A percentile compares a stretch with the other conserved stretches of the same genome.
Conservation (phyloP, 495 filamentous ascomycete genomes). For the Aspergillus nanangensis region DNA sequence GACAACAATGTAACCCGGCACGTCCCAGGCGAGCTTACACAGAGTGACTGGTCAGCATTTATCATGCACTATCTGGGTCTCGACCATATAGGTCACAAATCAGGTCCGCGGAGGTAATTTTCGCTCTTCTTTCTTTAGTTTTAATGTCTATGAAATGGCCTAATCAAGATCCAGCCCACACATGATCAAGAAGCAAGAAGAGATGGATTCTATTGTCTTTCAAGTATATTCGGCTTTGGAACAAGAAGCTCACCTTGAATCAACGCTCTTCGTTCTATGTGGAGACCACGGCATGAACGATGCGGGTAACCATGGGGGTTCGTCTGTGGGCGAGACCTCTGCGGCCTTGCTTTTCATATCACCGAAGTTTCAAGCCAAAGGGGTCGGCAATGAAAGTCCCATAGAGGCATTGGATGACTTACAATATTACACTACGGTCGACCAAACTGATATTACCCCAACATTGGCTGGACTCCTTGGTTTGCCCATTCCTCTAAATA, state of each 20-base stretch:
- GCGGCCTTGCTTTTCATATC: constrained; percentile 89
- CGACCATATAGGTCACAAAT: constrained; percentile 97
- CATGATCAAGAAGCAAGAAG: constrained; percentile 88
- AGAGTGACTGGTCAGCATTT: constrained; percentile 86
- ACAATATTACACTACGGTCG: constrained; percentile 74
- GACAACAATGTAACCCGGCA: constrained; percentile 97
- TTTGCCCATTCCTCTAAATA: constrained; percentile 89
- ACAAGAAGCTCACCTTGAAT: constrained; percentile 60
- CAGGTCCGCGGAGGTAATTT: constrained; percentile 74
- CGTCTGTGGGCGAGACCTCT: constrained; percentile 87
- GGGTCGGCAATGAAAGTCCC: constrained; percentile 35
- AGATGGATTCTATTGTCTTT: constrained; percentile 85
- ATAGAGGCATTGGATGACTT: constrained; percentile 48
- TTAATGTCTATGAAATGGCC: background rate
- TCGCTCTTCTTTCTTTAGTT: background rate
- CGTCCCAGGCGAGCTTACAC: constrained; percentile 66
- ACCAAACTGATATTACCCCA: constrained; percentile 90
- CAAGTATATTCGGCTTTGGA: constrained; percentile 74
- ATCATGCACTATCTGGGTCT: constrained; percentile 93
- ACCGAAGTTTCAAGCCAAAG: constrained; percentile 66
- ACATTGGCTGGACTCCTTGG: constrained; percentile 85
- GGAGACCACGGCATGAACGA: constrained; percentile 99
- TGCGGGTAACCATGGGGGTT: constrained; percentile 94
- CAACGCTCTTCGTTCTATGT: constrained; percentile 78
- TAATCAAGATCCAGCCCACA: constrained; percentile 54